Evolutionary conservation across 371 early-diverging fungal genomes (phyloP), one percentile per base, ranked within the genome.

Genomic region (Apophysomyces sp.): DNA sequence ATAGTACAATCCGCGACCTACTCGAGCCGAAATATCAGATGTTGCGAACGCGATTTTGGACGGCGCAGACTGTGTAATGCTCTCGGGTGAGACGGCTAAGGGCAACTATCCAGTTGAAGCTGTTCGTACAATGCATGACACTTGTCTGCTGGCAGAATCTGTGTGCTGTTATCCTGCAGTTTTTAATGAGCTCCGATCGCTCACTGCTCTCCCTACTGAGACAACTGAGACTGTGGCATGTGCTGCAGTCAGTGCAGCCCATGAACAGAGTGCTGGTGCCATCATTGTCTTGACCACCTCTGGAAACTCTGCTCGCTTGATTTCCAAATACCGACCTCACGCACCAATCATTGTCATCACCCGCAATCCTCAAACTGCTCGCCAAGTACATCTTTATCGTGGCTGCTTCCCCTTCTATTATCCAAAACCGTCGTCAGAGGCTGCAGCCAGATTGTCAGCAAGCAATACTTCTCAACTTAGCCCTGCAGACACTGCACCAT

Each of bases 11-110:
- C 93, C 94, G 61, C 88, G 95, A 31, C 99, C 99, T 16, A 99
- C 98, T 31, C 93, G 99, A 76, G 98, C 99, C 52, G 99, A 99
- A 75, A 96, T 96, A 12, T 94, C 94, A 37, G 99, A 99, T 76
- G 98, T 99, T 32, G 97, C 99, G 36, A 98, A 99, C 78, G 99
- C 99, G 36, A 90, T 98, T 13, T 70, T 96, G 57, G 98, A 98
- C 77, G 98, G 98, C 52, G 93, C 96, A 52, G 99, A 98, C 79
- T 93, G 95, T 72, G 98, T 99, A 63, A 99, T 99, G 99, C 85
- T 99, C 58, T 97, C 97, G 54, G 98, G 96, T 63, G 99, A 99
- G 81, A 98, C 98, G 6, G 99, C 99, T 53, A 94, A 93, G 77
- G 99, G 90, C 7, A 66, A 65, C 61, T 94, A 95, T 78, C 90